Evolutionary conservation across 2,329 filamentous ascomycete genomes (phyloP).

Genomic region (Raffaelea ambrosiae): DNA sequence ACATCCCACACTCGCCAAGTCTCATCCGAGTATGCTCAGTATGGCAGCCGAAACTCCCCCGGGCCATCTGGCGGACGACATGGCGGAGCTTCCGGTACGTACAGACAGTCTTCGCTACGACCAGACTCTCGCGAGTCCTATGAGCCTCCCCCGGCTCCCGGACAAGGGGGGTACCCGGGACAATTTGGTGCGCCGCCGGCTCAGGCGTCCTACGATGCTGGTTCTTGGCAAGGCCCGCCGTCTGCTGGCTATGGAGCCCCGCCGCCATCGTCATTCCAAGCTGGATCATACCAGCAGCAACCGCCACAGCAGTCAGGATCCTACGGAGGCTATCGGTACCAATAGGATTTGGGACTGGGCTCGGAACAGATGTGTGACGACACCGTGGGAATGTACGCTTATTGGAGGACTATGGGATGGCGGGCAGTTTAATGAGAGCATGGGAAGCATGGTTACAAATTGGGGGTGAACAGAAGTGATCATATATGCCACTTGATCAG

Average conservation of each 20-base stretch:
- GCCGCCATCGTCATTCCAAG: conserved; percentile 6
- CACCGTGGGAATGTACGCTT: too few species aligned
- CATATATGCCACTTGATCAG: too few species aligned
- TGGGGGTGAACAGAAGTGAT: too few species aligned
- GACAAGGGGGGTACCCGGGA: not conserved
- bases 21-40: conserved; percentile 31
- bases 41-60: conserved; percentile 12
- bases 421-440: too few species aligned
- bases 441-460: too few species aligned
- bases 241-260: not conserved
- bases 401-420: too few species aligned
- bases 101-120: conserved; percentile 44
- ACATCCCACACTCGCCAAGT: conserved; percentile 27
- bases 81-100: conserved; percentile 29
- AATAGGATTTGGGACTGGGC: not conserved
- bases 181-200: conserved; percentile 15
- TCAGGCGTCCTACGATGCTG: conserved; percentile 4
- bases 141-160: conserved; percentile 27
- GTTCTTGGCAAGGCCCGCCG: not conserved
- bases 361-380: too few species aligned
- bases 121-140: conserved; percentile 36
- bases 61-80: conserved; percentile 16
- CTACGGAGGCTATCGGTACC: conserved; percentile 12
- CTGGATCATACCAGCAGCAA: conserved; percentile 1
- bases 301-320: conserved; percentile 2